Evolutionary conservation across 1,284 basidiomycete species (phyloP), one percentile per base, ranked within the genome.

Genomic region (Anthracocystis walkeri): DNA sequence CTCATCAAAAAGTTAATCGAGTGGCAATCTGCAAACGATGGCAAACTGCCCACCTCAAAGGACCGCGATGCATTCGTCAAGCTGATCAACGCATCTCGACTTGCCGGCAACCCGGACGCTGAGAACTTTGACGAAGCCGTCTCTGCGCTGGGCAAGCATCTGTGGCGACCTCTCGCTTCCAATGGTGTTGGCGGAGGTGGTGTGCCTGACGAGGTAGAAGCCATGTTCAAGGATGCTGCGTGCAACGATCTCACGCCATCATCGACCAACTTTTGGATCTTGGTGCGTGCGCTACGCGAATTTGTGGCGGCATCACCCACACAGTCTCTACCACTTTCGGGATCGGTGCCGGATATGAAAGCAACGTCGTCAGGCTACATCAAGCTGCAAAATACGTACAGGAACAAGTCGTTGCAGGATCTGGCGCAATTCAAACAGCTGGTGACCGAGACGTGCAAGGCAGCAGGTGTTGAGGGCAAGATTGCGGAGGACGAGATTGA

Each of bases 311-410:
- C 66, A 87, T 87, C 68, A 74, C 86, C 70, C 8, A 61, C 73
- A 3, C 51, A 62, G n/a, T 63, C 61, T 14, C 84, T 90, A 6
- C 91, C 91, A 0, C 86, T 91, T 16, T 88, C 89, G 0, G 87
- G 90, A 2, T 89, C 93, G 0, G 87, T 99, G 1, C 96, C 96
- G 0, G 96, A 99, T 86, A 97, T 99, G 93, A 96, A 97, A 85
- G 91, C 95, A 4, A 92, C 92, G 76, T 97, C 95, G 0, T 85
- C 87, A 41, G 90, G 89, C 62, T 99, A 97, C 84, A 90, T 95
- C 50, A 88, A 89, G 38, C 87, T 96, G 25, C 93, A 95, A 82
- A 89, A 87, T 31, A 82, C 94, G 65, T 96, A 95, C 87, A 91
- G 91, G 76, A 82, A 86, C 4, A 89, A 90, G 60, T 90, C 93